A percentile compares a stretch with the other conserved stretches of the same genome.
Conservation (phyloP, 2,329 filamentous ascomycete species). For the Beauveria sp. region DNA sequence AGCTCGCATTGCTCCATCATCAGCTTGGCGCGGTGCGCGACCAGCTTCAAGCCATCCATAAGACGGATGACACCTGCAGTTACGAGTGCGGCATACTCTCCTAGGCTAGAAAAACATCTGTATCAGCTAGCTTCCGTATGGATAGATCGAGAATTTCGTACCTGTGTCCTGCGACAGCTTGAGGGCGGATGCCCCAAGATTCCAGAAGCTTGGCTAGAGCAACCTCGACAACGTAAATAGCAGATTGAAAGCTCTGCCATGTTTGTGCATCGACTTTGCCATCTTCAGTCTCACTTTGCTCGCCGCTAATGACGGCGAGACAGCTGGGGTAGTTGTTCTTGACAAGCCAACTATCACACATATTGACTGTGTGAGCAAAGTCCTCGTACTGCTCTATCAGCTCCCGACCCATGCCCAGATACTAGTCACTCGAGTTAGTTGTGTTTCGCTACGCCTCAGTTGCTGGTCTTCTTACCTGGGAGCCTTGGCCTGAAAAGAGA, state of each 20-base stretch:
- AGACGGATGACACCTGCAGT: constrained; percentile 15
- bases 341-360: neutral
- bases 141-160: constrained; percentile 4
- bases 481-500: neutral
- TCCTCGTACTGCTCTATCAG: neutral
- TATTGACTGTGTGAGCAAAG: neutral
- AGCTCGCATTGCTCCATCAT: constrained; percentile 15
- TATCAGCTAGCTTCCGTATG: neutral
- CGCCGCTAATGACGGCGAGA: neutral
- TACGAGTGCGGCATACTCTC: constrained; percentile 20
- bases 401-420: neutral
- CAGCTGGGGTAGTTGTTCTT: neutral
- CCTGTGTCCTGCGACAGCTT: constrained; percentile 19
- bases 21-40: constrained; percentile 17
- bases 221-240: constrained; percentile 25
- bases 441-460: neutral
- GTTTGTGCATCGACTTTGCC: constrained; percentile 3
- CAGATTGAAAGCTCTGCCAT: constrained; percentile 19
- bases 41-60: constrained; percentile 16
- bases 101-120: constrained; percentile 14
- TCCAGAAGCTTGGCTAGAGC: constrained; percentile 22
- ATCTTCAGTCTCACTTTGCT: neutral
- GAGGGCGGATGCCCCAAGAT: constrained; percentile 16
- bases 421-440: neutral
- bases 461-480: neutral